Evolutionary conservation across 2,329 filamentous ascomycete genomes (phyloP).

Genomic region (Helicocarpus griseus): DNA sequence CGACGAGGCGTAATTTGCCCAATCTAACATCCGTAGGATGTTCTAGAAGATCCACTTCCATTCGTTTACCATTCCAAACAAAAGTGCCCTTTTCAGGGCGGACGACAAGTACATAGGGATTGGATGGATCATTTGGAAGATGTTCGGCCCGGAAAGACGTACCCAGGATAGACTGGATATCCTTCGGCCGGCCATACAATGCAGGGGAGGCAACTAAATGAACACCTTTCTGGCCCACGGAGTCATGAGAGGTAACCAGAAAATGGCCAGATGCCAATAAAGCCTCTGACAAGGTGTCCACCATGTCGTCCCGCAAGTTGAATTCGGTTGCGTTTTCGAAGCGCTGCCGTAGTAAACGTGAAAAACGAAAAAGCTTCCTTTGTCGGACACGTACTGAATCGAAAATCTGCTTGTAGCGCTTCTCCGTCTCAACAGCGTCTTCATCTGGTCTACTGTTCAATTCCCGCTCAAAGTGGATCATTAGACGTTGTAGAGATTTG

Average conservation of each 20-base stretch:
- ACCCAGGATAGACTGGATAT: constrained; percentile 77
- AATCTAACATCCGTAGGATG: constrained; percentile 76
- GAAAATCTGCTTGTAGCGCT: constrained; percentile 87
- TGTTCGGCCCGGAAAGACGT: constrained; percentile 65
- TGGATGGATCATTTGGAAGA: constrained; percentile 59
- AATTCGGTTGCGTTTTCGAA: constrained; percentile 97
- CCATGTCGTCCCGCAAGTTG: constrained; percentile 62
- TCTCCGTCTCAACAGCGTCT: constrained; percentile 80
- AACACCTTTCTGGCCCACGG: constrained; percentile 62
- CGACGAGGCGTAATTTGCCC: constrained; percentile 78
- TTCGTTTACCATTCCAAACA: constrained; percentile 69
- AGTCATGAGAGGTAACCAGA: constrained; percentile 59
- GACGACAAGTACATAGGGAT: constrained; percentile 78
- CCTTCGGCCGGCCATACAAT: constrained; percentile 62
- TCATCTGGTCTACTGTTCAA: constrained; percentile 77
- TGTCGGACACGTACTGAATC: constrained; percentile 95
- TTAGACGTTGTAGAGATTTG: constrained; percentile 81
- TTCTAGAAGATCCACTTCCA: constrained; percentile 62
- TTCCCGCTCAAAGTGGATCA: constrained; percentile 84
- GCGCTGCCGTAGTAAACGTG: constrained; percentile 76
- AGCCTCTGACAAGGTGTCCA: constrained; percentile 70
- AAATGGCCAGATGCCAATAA: constrained; percentile 79
- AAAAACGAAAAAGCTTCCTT: constrained; percentile 92
- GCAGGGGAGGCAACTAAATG: constrained; percentile 78
- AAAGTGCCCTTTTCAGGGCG: constrained; percentile 70